Evolutionary conservation across 768 basidiomycete genomes (phyloP), one percentile per base, ranked within the genome.

Genomic region (Termitomyces sp.): DNA sequence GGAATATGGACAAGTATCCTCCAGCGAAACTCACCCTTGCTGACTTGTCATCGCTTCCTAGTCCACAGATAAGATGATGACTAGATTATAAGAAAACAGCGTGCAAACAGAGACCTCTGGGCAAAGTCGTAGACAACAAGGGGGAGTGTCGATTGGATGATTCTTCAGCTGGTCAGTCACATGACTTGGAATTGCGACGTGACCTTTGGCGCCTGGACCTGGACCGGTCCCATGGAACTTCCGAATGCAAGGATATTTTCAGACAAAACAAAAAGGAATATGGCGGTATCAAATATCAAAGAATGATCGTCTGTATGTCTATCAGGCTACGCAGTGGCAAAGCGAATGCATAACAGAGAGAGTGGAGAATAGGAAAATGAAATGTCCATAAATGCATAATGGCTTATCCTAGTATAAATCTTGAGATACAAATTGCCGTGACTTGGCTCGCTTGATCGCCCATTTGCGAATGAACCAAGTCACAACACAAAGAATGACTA

Each of bases 391-490:
- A 16, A 2, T 24, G 8, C 8, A 26, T 12, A 37, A n/a, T 37
- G 24, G 39, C 18, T 26, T 36, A 26, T 26, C 39, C 15, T 69
- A 65, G 26, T 64, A 68, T 8, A 49, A 45, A n/a, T 24, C 29
- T 41, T 62, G 57, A 53, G 67, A 63, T 64, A 54, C 28, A 62
- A 69, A 44, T 68, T 60, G 41, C 62, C 58, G 33, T 61, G 58
- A 22, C 50, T 58, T 33, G 67, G 60, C 57, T 44, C 74, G 75
- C 53, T 67, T 69, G 48, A 82, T 5, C 13, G 77, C 75, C 77
- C 78, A 74, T 63, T 69, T 80, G 13, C 84, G 77, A 37, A 84
- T 64, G 54, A 79, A 77, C 75, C 76, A 84, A 2, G 76, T 69
- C 4, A 65, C 61, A 1, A 73, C 61, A 1, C 67, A 81, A 42